phyloP scores from a whole-genome alignment of 768 basidiomycete genomes.

The Psilocybe sp. region DNA sequence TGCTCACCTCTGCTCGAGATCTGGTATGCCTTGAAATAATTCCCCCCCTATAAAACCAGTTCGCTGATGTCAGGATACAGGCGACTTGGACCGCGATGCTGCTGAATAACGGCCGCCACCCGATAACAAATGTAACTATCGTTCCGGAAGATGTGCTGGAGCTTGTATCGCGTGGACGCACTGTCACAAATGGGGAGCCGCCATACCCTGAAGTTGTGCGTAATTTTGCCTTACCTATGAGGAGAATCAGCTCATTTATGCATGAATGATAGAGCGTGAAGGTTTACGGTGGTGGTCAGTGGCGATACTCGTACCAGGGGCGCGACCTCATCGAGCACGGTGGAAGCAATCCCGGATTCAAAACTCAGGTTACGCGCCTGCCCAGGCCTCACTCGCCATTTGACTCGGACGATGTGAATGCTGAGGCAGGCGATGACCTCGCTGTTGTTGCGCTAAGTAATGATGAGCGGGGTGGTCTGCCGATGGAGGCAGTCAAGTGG shows the following conservation, averaged over 20 bases:
- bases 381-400: conserved; percentile 15
- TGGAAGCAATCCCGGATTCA: conserved; percentile 37
- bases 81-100: conserved; percentile 38
- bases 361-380: conserved; percentile 27
- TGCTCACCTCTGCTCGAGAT: conserved; percentile 37
- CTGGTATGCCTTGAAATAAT: conserved; percentile 25
- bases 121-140: conserved; percentile 32
- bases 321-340: conserved; percentile 43
- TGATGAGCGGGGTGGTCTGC: conserved; percentile 30
- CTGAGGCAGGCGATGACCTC: conserved; percentile 23
- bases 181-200: conserved; percentile 31
- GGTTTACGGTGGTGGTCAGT: conserved; percentile 39
- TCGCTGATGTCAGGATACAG: conserved; percentile 4
- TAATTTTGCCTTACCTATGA: neutral
- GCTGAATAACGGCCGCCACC: conserved; percentile 36
- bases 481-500: conserved; percentile 36
- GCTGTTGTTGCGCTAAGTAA: conserved; percentile 39
- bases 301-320: conserved; percentile 36
- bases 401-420: no score
- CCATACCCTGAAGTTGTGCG: conserved; percentile 33
- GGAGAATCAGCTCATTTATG: neutral
- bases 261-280: conserved; percentile 28
- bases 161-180: conserved; percentile 32
- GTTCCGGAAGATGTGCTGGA: conserved; percentile 33
- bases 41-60: neutral